Percentiles rank a stretch among this genome's conserved stretches.
Evolutionary conservation across 345 rosid genomes (phyloP).

Genomic region (Euphorbia lathyris): DNA sequence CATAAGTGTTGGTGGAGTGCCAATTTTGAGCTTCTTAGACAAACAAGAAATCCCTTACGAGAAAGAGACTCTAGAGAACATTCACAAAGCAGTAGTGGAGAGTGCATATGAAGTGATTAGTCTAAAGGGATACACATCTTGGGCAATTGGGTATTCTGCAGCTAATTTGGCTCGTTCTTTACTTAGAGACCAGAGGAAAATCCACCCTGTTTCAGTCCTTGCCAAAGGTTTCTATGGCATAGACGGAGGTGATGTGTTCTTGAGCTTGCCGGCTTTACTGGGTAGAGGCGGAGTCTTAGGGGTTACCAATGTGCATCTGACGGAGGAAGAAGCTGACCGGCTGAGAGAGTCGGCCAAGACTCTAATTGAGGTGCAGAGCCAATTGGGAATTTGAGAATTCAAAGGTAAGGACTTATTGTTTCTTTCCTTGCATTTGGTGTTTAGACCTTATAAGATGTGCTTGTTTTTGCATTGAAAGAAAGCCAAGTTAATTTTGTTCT

Average conservation of each 20-base stretch:
- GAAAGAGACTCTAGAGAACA: slow-evolving; percentile 68
- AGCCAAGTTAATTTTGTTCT: neutral
- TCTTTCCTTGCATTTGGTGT: neutral
- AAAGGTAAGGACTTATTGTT: neutral
- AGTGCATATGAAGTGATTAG: slow-evolving; percentile 81
- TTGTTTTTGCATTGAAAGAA: neutral
- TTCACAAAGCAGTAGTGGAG: slow-evolving; percentile 60
- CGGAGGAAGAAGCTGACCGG: slow-evolving; percentile 54
- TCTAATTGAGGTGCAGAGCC: slow-evolving; percentile 62
- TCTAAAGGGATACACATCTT: slow-evolving; percentile 93
- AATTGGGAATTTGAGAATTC: slow-evolving; percentile 46
- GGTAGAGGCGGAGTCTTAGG: slow-evolving; percentile 76
- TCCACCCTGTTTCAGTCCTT: slow-evolving; percentile 87
- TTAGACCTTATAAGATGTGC: neutral
- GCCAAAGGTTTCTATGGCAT: slow-evolving; percentile 84
- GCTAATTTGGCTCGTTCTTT: slow-evolving; percentile 71
- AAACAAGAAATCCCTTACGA: slow-evolving; percentile 70
- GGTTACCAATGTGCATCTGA: slow-evolving; percentile 75
- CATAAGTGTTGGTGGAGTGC: slow-evolving; percentile 89
- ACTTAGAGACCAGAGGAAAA: slow-evolving; percentile 79
- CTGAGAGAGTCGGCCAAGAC: slow-evolving; percentile 69
- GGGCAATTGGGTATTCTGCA: slow-evolving; percentile 97
- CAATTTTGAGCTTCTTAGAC: slow-evolving; percentile 70
- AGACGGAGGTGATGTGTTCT: slow-evolving; percentile 64
- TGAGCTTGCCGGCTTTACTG: slow-evolving; percentile 79